A percentile compares a stretch with the other conserved stretches of the same genome.
Evolutionary conservation across 2,329 filamentous ascomycete genomes (phyloP).

Genomic region (Xylariaceae sp.): DNA sequence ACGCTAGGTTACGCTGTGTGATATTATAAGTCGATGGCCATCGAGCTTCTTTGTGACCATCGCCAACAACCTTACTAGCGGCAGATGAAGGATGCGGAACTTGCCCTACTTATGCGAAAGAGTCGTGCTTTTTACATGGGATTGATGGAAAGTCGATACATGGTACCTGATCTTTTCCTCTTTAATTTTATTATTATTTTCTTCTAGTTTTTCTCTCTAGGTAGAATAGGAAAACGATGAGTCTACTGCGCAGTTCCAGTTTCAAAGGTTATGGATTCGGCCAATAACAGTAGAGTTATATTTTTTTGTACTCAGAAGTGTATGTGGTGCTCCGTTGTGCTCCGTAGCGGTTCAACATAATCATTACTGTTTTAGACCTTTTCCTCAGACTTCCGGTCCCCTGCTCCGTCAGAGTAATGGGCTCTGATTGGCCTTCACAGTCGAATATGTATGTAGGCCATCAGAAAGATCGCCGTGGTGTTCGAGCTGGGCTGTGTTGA

Average conservation of each 20-base stretch:
- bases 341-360: neutral
- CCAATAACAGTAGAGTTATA: constrained; percentile 4
- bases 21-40: neutral
- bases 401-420: no score
- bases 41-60: no score
- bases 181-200: neutral
- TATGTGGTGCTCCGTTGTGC: no score
- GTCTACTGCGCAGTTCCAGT: constrained; percentile 12
- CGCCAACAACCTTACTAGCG: no score
- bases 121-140: constrained; percentile 10
- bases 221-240: neutral
- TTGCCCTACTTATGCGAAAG: no score
- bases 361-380: constrained; percentile 2
- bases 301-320: neutral
- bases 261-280: neutral
- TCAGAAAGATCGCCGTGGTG: neutral
- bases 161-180: neutral
- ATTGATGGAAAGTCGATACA: constrained; percentile 27
- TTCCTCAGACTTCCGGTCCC: constrained; percentile 1
- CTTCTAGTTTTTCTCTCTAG: no score
- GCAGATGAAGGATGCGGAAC: no score
- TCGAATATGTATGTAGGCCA: neutral
- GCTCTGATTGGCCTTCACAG: neutral
- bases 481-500: neutral
- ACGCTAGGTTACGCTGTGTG: neutral